Base-by-base conservation (phyloP, 768 basidiomycete genomes). In the Kwoniella sp. region DNA sequence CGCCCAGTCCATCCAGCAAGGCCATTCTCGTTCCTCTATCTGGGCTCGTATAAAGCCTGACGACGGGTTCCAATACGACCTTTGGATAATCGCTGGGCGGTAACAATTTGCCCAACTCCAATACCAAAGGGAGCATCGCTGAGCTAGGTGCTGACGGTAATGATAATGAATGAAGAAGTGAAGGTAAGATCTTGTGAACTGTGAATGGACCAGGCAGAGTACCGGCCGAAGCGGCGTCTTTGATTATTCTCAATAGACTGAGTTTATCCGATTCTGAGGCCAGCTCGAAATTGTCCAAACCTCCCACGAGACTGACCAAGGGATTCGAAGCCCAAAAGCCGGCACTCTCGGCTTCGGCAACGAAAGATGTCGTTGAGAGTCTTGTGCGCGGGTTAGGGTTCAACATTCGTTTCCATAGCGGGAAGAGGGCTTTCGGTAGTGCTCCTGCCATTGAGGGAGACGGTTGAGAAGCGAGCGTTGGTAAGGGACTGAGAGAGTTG, bases 1-100 rank as follows among this genome's bases (percentile, higher is more conserved):
- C 88, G 1, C 86, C 82, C 36, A 99, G 81, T 58, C 88, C 87
- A 57, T 98, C 93, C 17, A 98, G 84, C 51, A 99, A 81, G 5
- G 92, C 94, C 89, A 99, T 95, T 29, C 96, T 85, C 24, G 88
- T 91, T 1, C 92, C 93, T 49, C 96, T 86, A 79, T 99, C 96
- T 0, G 93, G 90, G 69, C 89, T 94, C 1, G 88, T 85, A 71
- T 85, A 98, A 37, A 97, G 83, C 77, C 88, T 91, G 47, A 92
- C 84, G 1, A 99, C 83, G 0, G 95, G 92, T 7, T 84, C 85
- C 1, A 94, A 79, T 17, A 97, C 86, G 4, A 85, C 73, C 37
- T 83, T 84, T 1, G 83, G 74, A 72, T 93, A 95, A 27, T 78
- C 72, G 21, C 87, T 85, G 0, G 87, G 84, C 0, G 89, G 80